A percentile compares a stretch with the other conserved stretches of the same genome.
phyloP scores from a whole-genome alignment of 306 rosid species.

The Senna siamea region DNA sequence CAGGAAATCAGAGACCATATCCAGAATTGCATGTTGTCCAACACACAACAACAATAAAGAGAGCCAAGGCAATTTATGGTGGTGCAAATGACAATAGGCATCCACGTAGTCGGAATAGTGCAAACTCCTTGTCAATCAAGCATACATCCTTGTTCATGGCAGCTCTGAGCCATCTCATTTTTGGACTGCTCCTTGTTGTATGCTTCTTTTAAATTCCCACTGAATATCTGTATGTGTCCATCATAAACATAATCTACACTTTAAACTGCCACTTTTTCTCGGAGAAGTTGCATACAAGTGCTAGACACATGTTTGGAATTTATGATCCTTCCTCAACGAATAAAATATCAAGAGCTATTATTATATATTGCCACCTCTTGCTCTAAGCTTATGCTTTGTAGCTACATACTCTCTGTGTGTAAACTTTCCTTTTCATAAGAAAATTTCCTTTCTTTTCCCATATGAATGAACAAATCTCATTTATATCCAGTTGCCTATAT shows the following conservation, averaged over 20 bases:
- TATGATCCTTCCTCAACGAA: neutral
- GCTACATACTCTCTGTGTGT: neutral
- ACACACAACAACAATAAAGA: slow-evolving; percentile 9
- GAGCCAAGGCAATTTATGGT: slow-evolving; percentile 39
- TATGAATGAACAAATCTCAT: no score
- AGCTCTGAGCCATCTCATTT: slow-evolving; percentile 26
- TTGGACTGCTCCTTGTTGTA: slow-evolving; percentile 39
- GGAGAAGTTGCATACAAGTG: neutral
- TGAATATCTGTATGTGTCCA: neutral
- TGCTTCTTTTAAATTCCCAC: slow-evolving; percentile 32
- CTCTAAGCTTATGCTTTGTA: slow-evolving; percentile 16
- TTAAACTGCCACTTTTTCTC: neutral
- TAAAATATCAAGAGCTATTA: neutral
- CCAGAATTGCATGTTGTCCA: slow-evolving; percentile 34
- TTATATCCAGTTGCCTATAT: no score
- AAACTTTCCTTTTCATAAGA: neutral
- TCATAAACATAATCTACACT: neutral
- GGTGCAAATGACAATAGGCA: slow-evolving; percentile 44
- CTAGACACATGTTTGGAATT: slow-evolving; percentile 7
- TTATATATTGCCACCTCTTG: neutral
- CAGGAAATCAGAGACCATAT: slow-evolving; percentile 30
- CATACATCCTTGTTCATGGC: slow-evolving; percentile 36
- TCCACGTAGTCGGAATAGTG: slow-evolving; percentile 27
- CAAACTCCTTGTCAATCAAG: slow-evolving; percentile 35
- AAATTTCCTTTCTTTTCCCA: neutral